Evolutionary conservation across 768 basidiomycete species (phyloP).

Genomic region (Lactarius deliciosus): DNA sequence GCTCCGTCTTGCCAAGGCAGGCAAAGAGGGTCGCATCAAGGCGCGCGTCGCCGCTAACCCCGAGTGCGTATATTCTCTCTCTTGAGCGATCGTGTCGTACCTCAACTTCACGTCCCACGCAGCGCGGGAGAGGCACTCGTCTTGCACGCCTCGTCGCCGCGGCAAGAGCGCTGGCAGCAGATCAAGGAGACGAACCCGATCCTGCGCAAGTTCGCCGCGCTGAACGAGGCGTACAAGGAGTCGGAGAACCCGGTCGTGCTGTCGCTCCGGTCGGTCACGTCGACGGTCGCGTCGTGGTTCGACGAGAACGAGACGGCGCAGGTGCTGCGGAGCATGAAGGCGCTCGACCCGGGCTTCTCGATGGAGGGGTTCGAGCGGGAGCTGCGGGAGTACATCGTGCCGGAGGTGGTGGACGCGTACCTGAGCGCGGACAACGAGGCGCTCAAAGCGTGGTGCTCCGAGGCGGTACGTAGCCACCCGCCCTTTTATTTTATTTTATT

Average conservation of each 20-base stretch:
- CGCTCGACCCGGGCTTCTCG: constrained; percentile 85
- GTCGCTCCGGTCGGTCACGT: constrained; percentile 77
- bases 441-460: constrained; percentile 88
- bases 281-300: constrained; percentile 84
- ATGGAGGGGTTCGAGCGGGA: constrained; percentile 88
- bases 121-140: constrained; percentile 88
- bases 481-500: not conserved
- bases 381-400: constrained; percentile 93
- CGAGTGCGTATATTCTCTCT: constrained; percentile 55
- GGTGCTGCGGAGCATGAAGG: constrained; percentile 82
- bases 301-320: constrained; percentile 99
- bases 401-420: constrained; percentile 97
- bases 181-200: constrained; percentile 81
- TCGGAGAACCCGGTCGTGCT: constrained; percentile 90
- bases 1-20: constrained; percentile 80
- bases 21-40: constrained; percentile 61
- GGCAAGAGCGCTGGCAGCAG: constrained; percentile 77
- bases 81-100: not conserved
- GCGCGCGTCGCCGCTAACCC: constrained; percentile 66
- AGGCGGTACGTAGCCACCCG: constrained; percentile 66
- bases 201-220: constrained; percentile 53
- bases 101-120: not conserved
- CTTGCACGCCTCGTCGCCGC: constrained; percentile 76
- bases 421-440: constrained; percentile 85
- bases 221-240: constrained; percentile 79